Percentiles rank a stretch among this genome's conserved stretches.
Conservation (phyloP, 1,284 basidiomycete genomes). For the Coniferiporia weirii region DNA sequence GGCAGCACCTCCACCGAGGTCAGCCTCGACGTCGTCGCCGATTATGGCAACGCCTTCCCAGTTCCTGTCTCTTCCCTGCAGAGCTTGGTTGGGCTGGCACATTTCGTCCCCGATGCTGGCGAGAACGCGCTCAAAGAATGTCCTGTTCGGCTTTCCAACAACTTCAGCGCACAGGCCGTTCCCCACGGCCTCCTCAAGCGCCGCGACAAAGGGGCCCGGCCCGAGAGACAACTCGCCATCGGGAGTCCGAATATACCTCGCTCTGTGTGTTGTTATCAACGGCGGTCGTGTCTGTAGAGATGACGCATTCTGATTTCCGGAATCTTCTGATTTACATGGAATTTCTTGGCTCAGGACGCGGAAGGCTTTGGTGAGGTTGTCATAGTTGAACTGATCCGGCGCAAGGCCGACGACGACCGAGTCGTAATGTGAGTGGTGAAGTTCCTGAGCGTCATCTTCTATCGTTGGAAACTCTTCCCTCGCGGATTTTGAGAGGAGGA, state of each 20-base stretch:
- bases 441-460: conserved; percentile 20
- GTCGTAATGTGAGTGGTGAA: conserved; percentile 36
- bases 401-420: conserved; percentile 65
- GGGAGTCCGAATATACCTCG: conserved; percentile 39
- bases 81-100: neutral
- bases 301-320: conserved; percentile 24
- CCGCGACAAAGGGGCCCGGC: conserved; percentile 63
- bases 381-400: conserved; percentile 49
- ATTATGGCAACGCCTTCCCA: conserved; percentile 42
- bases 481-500: conserved; percentile 56
- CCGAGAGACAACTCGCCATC: conserved; percentile 55
- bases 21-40: conserved; percentile 62
- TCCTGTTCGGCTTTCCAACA: conserved; percentile 59
- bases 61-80: conserved; percentile 22
- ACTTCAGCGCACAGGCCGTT: conserved; percentile 38
- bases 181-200: conserved; percentile 53
- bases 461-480: conserved; percentile 41
- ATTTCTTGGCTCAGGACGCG: conserved; percentile 39
- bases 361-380: conserved; percentile 59
- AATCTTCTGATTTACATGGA: conserved; percentile 19
- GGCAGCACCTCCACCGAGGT: conserved; percentile 58
- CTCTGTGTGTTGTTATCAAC: conserved; percentile 55
- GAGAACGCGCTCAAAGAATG: conserved; percentile 59
- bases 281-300: conserved; percentile 23
- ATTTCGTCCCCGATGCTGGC: conserved; percentile 33